phyloP scores from a whole-genome alignment of 352 stramenopile species.

The Phytopythium cucurbitacearum region DNA sequence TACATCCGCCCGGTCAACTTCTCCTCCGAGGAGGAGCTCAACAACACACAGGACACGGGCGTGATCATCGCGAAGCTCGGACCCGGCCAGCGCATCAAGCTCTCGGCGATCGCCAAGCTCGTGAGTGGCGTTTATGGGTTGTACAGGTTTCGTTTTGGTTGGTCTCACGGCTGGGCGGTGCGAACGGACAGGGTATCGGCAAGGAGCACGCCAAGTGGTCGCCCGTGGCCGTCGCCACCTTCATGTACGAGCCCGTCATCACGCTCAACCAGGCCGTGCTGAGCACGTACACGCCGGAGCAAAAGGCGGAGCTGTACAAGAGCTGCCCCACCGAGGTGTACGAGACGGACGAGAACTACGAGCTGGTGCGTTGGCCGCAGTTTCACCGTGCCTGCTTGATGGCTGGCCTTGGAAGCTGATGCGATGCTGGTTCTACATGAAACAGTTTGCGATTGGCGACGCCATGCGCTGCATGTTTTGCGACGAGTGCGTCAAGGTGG shows the following conservation, averaged over 20 bases:
- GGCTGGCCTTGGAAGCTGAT: neutral
- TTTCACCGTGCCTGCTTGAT: neutral
- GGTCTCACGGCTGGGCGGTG: too few relatives aligned
- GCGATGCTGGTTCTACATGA: neutral
- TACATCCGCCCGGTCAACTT: slow-evolving; percentile 87
- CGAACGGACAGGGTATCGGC: slow-evolving; percentile 78
- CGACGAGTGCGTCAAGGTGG: slow-evolving; percentile 92
- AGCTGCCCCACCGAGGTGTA: slow-evolving; percentile 93
- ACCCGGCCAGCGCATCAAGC: slow-evolving; percentile 91
- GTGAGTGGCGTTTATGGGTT: slow-evolving; percentile 14
- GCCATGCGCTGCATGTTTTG: slow-evolving; percentile 92
- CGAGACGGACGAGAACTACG: slow-evolving; percentile 90
- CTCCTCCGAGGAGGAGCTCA: slow-evolving; percentile 85
- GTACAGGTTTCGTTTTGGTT: too few relatives aligned
- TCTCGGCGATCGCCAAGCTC: slow-evolving; percentile 93
- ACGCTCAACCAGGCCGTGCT: slow-evolving; percentile 90
- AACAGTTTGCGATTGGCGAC: slow-evolving; percentile 56
- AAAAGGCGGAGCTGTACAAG: slow-evolving; percentile 95
- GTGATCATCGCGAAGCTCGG: slow-evolving; percentile 97
- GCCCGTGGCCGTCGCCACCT: slow-evolving; percentile 93
- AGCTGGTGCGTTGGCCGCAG: slow-evolving; percentile 34
- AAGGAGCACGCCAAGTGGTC: slow-evolving; percentile 99
- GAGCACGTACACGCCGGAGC: slow-evolving; percentile 90
- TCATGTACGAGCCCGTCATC: slow-evolving; percentile 91
- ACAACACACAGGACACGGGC: slow-evolving; percentile 93